Evolutionary conservation across 2,329 filamentous ascomycete genomes (phyloP), one percentile per base, ranked within the genome.

Genomic region (Fusarium compactum): DNA sequence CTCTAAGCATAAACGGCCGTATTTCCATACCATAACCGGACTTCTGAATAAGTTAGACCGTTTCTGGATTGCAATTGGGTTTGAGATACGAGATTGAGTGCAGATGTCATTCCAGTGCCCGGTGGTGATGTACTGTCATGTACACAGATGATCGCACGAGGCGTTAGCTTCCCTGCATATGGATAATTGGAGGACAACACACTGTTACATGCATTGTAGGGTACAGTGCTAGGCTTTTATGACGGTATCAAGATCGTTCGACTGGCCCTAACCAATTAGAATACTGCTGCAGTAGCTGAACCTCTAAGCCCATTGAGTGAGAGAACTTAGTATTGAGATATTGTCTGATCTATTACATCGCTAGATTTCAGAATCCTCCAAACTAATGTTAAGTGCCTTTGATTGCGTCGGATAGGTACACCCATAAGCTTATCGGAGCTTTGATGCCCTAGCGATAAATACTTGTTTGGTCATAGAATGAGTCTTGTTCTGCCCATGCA

Each of bases 381-480:
- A n/a, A 18, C 18, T 14, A 24, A 24, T 6, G 24, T 24, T 24
- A 20, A 27, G 12, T 25, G 38, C 32, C 18, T 34, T 32, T n/a
- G 30, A 10, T 34, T 24, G 22, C 18, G 18, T 38, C 34, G 18
- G 16, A 52, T 25, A 55, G 18, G 18, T 9, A 24, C 24, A 8
- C 15, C 12, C 20, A 29, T n/a, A 24, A 38, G n/a, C 22, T 18
- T 6, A 24, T 47, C 52, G 71, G 16, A 53, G 41, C 73, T 85
- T 86, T 22, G 80, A 79, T 1, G 85, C 87, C 57, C 83, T 82
- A 0, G 86, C 86, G 58, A 89, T 78, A 67, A 89, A 83, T 4
- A 76, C 60, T 34, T 53, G 59, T 55, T 62, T 73, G 18, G 61
- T 64, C 56, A 51, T 62, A 24, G 43, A 47, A 11, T 22, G 24